Conservation (phyloP, 768 basidiomycete species). For the Baorangia bicolor region DNA sequence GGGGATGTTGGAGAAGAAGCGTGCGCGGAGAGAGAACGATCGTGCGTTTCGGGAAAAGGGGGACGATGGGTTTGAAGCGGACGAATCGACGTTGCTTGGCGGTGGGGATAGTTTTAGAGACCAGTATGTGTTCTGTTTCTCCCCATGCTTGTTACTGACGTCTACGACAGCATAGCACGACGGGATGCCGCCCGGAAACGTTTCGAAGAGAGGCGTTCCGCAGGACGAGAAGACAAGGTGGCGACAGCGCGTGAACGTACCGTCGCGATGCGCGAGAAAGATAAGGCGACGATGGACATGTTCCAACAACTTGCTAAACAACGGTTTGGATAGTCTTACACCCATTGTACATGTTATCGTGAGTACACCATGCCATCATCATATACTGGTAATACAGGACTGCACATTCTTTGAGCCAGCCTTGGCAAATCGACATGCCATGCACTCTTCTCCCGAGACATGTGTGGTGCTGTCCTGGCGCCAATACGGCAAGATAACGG, state of each 20-base stretch:
- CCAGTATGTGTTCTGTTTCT: constrained; percentile 48
- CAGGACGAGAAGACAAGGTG: constrained; percentile 46
- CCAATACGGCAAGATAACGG: too few species aligned
- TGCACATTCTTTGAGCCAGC: too few species aligned
- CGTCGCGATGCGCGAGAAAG: constrained; percentile 66
- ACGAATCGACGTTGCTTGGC: constrained; percentile 78
- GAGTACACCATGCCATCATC: constrained; percentile 12
- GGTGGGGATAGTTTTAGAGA: constrained; percentile 81
- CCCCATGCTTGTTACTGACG: constrained; percentile 2
- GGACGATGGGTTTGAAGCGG: constrained; percentile 75
- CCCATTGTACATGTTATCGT: constrained; percentile 6
- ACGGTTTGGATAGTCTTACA: constrained; percentile 62
- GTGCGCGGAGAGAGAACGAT: constrained; percentile 68
- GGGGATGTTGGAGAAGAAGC: constrained; percentile 84
- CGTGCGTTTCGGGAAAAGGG: constrained; percentile 65
- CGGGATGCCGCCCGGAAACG: constrained; percentile 68
- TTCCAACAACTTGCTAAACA: constrained; percentile 89
- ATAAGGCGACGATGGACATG: constrained; percentile 95
- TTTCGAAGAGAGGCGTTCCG: constrained; percentile 50
- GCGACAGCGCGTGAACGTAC: constrained; percentile 60
- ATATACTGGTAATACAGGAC: neutral
- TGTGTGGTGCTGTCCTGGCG: too few species aligned
- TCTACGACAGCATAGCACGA: constrained; percentile 55
- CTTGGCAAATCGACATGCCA: neutral
- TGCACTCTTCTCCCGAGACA: neutral